A percentile compares a stretch with the other conserved stretches of the same genome.
Conservation (phyloP, 345 rosid genomes). For the Eucalyptus sp. region DNA sequence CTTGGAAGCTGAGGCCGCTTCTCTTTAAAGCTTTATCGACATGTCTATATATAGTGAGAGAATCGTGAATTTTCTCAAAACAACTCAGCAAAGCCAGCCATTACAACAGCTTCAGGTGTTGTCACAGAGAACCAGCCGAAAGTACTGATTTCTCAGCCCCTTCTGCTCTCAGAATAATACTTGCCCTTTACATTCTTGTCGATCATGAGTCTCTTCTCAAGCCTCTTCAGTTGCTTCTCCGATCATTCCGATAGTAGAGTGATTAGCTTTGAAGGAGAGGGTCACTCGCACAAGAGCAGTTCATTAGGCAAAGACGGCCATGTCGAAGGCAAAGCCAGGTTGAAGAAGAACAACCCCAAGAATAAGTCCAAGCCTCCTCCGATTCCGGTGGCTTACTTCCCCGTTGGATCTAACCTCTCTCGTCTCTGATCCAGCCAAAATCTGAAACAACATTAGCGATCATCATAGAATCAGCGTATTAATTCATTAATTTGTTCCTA, state of each 20-base stretch:
- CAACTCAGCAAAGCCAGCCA: neutral
- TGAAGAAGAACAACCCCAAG: neutral
- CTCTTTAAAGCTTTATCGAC: neutral
- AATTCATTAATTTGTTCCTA: neutral
- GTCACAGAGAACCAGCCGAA: neutral
- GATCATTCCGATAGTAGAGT: neutral
- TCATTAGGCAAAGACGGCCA: neutral
- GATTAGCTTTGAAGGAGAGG: neutral
- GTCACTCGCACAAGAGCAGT: neutral
- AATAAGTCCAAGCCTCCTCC: neutral
- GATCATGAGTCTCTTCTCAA: neutral
- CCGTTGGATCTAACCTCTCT: neutral
- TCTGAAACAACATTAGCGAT: neutral
- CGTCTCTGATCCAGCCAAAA: neutral
- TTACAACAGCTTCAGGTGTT: neutral
- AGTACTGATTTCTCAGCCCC: neutral
- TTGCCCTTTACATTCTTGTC: neutral
- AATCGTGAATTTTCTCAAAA: neutral
- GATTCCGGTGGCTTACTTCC: neutral
- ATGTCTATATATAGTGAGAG: neutral
- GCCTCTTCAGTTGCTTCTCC: constrained; percentile 6
- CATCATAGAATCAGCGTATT: neutral
- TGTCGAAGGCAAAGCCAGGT: neutral
- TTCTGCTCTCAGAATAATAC: neutral
- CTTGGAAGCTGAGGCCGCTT: neutral